These are phyloP conservation scores for Podospora pseudopauciseta DNA, from an alignment of 495 filamentous ascomycete genomes.

Conservation along the genomic window DNA sequence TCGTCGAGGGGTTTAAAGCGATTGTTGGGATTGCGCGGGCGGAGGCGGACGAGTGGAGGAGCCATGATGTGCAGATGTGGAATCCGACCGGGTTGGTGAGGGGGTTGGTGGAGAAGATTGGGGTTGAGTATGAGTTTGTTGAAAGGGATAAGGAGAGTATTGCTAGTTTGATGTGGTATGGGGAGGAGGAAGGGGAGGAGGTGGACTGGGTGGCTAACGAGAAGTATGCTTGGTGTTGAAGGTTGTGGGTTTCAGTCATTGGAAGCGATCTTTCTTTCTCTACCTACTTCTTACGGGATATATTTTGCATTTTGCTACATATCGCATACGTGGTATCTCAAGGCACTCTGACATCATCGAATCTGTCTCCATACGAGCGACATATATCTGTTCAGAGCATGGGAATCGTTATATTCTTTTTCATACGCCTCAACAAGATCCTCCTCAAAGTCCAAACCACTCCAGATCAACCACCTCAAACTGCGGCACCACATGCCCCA, in stretches of 20 bases:
- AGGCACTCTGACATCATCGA: too few relatives aligned
- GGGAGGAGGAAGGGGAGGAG: constrained; percentile 42
- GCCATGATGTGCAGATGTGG: constrained; percentile 49
- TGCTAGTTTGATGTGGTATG: constrained; percentile 53
- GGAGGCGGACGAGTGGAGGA: constrained; percentile 43
- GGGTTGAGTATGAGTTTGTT: constrained; percentile 40
- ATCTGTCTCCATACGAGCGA: too few relatives aligned
- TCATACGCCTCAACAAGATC: too few relatives aligned
- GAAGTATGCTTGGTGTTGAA: constrained; percentile 88
- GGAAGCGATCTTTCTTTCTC: too few relatives aligned
- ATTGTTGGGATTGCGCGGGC: constrained; percentile 41
- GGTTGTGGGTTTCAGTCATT: neutral
- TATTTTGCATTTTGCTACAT: too few relatives aligned
- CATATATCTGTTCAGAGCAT: too few relatives aligned
- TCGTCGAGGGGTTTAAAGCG: constrained; percentile 56
- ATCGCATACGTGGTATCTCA: too few relatives aligned
- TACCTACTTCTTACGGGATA: too few relatives aligned
- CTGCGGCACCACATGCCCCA: constrained; percentile 48
- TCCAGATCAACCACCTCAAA: constrained; percentile 37
- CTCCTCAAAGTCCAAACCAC: constrained; percentile 34
- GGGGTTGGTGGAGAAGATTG: constrained; percentile 37
- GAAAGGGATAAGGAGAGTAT: constrained; percentile 51
- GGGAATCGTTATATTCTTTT: too few relatives aligned
- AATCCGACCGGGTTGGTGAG: constrained; percentile 42
- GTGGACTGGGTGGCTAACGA: constrained; percentile 88